phyloP scores from a whole-genome alignment of 108 stramenopile genomes.

The Epithemia pelagica region DNA sequence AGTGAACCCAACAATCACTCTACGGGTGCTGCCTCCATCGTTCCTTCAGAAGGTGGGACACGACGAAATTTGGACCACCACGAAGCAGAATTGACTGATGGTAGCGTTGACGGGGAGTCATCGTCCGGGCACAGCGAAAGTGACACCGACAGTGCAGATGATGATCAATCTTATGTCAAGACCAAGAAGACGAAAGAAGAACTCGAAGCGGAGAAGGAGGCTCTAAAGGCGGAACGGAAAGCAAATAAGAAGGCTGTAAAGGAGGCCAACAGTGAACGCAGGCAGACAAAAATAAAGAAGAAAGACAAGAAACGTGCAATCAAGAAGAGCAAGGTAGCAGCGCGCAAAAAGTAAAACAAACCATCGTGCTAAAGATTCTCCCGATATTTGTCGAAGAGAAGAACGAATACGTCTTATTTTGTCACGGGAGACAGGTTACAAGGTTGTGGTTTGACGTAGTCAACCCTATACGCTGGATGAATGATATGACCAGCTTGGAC shows the following conservation, averaged over 20 bases:
- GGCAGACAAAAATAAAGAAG: conserved; percentile 85
- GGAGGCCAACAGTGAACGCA: conserved; percentile 63
- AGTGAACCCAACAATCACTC: conserved; percentile 11
- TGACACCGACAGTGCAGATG: conserved; percentile 32
- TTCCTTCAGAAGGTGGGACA: neutral
- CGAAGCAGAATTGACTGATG: neutral
- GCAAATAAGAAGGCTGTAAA: conserved; percentile 80
- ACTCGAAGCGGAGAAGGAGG: conserved; percentile 53
- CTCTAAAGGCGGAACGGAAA: conserved; percentile 43
- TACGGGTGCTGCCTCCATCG: neutral
- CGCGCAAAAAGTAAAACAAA: conserved; percentile 29
- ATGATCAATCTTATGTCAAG: conserved; percentile 42
- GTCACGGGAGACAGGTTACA: too few relatives aligned
- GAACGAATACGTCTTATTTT: too few relatives aligned
- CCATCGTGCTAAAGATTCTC: too few relatives aligned
- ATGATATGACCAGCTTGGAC: too few relatives aligned
- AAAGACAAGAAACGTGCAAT: conserved; percentile 86
- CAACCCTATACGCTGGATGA: too few relatives aligned
- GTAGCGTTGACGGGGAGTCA: neutral
- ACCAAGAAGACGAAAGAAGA: conserved; percentile 65
- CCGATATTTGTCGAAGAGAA: too few relatives aligned
- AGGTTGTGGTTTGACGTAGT: too few relatives aligned
- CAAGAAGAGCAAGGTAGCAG: conserved; percentile 76
- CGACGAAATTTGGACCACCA: too few relatives aligned
- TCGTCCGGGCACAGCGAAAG: conserved; percentile 11